Evolutionary conservation across 2,329 filamentous ascomycete genomes (phyloP).

Genomic region (Aspergillus tanneri): DNA sequence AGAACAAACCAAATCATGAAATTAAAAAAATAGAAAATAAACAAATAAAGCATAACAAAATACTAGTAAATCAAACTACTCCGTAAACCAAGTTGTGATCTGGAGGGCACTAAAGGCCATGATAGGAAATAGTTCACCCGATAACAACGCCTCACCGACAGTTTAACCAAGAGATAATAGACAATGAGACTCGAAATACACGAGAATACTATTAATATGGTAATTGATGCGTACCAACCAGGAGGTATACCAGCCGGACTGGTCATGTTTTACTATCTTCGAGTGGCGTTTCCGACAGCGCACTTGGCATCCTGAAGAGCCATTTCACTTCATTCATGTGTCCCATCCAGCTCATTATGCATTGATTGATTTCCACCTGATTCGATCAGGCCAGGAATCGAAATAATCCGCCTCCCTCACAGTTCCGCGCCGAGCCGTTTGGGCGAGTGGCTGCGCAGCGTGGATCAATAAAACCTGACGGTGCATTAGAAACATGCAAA

Average conservation of each 20-base stretch:
- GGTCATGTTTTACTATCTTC: background rate
- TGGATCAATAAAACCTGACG: constrained; percentile 2
- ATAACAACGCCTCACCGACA: constrained; percentile 4
- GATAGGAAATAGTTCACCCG: background rate
- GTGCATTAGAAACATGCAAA: constrained; percentile 8
- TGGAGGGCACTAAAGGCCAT: background rate
- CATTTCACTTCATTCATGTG: background rate
- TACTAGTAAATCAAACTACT: too few relatives aligned
- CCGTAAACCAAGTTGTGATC: too few relatives aligned
- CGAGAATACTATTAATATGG: background rate
- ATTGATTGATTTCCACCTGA: background rate
- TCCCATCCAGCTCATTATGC: background rate
- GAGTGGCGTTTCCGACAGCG: background rate
- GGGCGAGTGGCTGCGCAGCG: constrained; percentile 1
- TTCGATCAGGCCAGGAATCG: constrained; percentile 5
- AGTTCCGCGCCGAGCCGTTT: constrained; percentile 12
- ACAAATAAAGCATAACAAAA: background rate
- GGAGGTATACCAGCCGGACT: background rate
- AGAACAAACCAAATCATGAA: background rate
- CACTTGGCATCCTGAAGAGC: constrained; percentile 4
- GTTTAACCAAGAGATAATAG: background rate
- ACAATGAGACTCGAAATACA: background rate
- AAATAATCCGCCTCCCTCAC: background rate
- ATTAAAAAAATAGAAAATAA: background rate
- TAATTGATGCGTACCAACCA: background rate